Evolutionary conservation across 2,329 filamentous ascomycete species (phyloP), one percentile per base, ranked within the genome.

Genomic region (Trichoderma sp.): DNA sequence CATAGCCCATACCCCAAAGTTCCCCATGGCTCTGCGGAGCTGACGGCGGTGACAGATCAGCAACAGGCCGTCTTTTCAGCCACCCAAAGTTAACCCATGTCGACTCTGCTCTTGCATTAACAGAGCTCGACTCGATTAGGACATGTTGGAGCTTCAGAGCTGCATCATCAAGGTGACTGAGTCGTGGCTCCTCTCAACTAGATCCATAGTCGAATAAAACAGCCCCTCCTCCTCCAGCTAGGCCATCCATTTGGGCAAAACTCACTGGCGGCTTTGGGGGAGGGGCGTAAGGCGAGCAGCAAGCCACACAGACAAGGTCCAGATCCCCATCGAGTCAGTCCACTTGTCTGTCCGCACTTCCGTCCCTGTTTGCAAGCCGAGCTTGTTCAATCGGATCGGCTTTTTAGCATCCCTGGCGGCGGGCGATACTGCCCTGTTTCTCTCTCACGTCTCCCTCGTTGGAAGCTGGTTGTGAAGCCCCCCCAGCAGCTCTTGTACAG

Each of bases 11-110:
- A 61, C 56, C 51, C 47, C 32, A 68, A 43, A 68, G 39, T 57
- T 56, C 57, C 43, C 67, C 58, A 53, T 70, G 9, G 62, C 62
- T 66, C 36, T 60, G 43, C 65, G 71, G 65, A 69, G 71, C 57
- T 51, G 65, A 66, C 66, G 58, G 57, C 66, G 60, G 71, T 64
- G 58, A 72, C 71, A 70, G 66, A 60, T 72, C 60, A 66, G 71
- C 71, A 24, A 32, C 66, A 70, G 47, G 57, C 71, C 58, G 34
- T 63, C 66, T 69, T 63, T 56, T 69, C 57, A 72, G 70, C 70
- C 70, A 47, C 70, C 64, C 30, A 72, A 53, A 63, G 64, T 56
- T 39, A 51, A 56, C 53, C 70, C 61, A 47, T 60, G 66, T 43
- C 36, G 7, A 43, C 26, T 34, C 30, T 56, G 63, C n/a, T 66